phyloP scores from a whole-genome alignment of 2,329 filamentous ascomycete genomes.

The Phialophora expanda region DNA sequence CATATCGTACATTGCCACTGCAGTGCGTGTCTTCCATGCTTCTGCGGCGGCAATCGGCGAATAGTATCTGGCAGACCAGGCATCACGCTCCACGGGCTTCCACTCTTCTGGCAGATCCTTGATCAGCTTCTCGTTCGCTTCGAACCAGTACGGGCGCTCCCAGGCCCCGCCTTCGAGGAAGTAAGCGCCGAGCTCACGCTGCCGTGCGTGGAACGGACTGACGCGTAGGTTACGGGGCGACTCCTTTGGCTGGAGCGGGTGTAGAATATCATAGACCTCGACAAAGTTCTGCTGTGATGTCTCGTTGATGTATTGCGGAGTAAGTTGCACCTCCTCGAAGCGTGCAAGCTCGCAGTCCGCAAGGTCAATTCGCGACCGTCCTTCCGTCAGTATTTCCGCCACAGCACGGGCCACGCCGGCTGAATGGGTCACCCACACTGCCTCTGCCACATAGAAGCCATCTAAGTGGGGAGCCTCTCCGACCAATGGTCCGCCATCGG shows the following conservation, averaged over 20 bases:
- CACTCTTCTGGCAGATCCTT: constrained; percentile 59
- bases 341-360: constrained; percentile 65
- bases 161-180: constrained; percentile 66
- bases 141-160: constrained; percentile 69
- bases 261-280: constrained; percentile 69
- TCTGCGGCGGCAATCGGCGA: constrained; percentile 65
- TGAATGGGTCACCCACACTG: constrained; percentile 71
- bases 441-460: constrained; percentile 68
- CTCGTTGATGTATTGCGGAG: constrained; percentile 60
- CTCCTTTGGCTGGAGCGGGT: constrained; percentile 63
- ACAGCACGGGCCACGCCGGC: constrained; percentile 66
- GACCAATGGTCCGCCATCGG: constrained; percentile 65
- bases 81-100: constrained; percentile 61
- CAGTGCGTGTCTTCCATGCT: constrained; percentile 68
- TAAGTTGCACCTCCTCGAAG: constrained; percentile 66
- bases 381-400: constrained; percentile 63
- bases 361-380: constrained; percentile 61
- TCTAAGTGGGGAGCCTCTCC: constrained; percentile 64
- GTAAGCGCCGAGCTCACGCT: constrained; percentile 57
- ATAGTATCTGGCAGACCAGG: constrained; percentile 63
- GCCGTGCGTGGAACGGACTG: constrained; percentile 63
- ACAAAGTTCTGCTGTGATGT: constrained; percentile 67
- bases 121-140: constrained; percentile 60
- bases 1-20: constrained; percentile 67
- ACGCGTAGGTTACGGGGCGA: constrained; percentile 64